These are phyloP conservation scores for Ustilago xerochloae DNA, from an alignment of 1,284 basidiomycete genomes.

Conservation along the genomic window DNA sequence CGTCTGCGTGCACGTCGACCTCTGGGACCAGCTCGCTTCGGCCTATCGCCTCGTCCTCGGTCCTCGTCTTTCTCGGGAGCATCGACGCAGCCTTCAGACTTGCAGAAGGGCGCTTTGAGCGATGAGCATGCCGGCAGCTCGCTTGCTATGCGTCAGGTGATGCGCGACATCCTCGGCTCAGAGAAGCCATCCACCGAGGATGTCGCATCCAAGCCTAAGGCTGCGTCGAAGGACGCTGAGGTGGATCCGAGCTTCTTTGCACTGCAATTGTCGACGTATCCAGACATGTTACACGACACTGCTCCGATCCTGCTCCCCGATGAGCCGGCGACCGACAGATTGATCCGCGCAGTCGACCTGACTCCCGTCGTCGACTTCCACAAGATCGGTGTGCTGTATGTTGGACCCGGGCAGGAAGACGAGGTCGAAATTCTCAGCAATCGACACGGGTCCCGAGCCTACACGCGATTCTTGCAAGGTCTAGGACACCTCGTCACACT, in stretches of 20 bases:
- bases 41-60: constrained; percentile 67
- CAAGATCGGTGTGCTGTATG: constrained; percentile 96
- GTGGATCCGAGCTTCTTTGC: constrained; percentile 89
- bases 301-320: constrained; percentile 70
- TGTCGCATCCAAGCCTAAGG: constrained; percentile 6
- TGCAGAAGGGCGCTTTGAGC: constrained; percentile 10
- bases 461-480: constrained; percentile 89
- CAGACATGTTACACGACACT: constrained; percentile 64
- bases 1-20: constrained; percentile 43
- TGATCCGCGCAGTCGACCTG: constrained; percentile 80
- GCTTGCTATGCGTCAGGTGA: constrained; percentile 47
- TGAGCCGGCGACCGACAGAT: constrained; percentile 73
- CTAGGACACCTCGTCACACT: constrained; percentile 89
- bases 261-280: constrained; percentile 78
- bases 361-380: constrained; percentile 97
- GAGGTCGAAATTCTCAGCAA: constrained; percentile 91
- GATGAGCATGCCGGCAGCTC: constrained; percentile 26
- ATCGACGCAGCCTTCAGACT: background rate
- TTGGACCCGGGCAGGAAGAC: constrained; percentile 86
- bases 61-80: constrained; percentile 80
- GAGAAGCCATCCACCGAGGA: constrained; percentile 11
- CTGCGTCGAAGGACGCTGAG: constrained; percentile 30
- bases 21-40: constrained; percentile 51
- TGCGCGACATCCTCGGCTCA: constrained; percentile 45
- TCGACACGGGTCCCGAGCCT: constrained; percentile 90